phyloP scores from a whole-genome alignment of 2,329 filamentous ascomycete species.

The Fonsecaea nubica region DNA sequence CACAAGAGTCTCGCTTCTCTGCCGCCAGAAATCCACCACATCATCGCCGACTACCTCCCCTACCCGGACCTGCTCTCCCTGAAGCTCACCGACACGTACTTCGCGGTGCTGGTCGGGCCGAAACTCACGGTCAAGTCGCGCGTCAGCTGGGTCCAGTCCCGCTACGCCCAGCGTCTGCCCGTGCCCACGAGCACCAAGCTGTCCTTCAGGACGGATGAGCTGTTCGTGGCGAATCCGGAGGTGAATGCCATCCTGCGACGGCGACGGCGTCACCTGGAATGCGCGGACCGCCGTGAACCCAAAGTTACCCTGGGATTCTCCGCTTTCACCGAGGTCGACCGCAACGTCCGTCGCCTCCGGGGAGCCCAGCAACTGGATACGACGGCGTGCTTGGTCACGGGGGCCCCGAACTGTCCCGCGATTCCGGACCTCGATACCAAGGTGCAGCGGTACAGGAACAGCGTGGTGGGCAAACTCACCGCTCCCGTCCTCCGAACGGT shows the following conservation, averaged over 20 bases:
- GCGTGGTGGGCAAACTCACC: not conserved
- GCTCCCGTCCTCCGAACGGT: not conserved
- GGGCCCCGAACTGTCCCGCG: not conserved
- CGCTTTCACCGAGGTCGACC: not conserved
- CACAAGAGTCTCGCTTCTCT: conserved; percentile 54
- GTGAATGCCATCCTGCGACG: conserved; percentile 30
- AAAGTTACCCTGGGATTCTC: not conserved
- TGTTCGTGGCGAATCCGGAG: conserved; percentile 34
- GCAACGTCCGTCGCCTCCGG: not conserved
- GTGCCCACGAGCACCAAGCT: conserved; percentile 24
- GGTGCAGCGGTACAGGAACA: conserved; percentile 8
- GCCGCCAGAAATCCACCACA: conserved; percentile 45
- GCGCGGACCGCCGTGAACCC: conserved; percentile 17
- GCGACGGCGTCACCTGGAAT: conserved; percentile 30
- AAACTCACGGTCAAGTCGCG: conserved; percentile 21
- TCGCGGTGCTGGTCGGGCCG: conserved; percentile 25
- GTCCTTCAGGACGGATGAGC: conserved; percentile 28
- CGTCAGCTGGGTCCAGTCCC: conserved; percentile 27
- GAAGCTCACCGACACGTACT: conserved; percentile 41
- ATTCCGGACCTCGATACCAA: not conserved
- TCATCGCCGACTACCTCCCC: conserved; percentile 40
- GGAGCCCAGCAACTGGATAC: not conserved
- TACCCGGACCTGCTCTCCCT: conserved; percentile 42
- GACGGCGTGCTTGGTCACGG: conserved; percentile 12
- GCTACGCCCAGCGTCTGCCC: conserved; percentile 19